Conservation (phyloP, 2,329 filamentous ascomycete species). For the Talaromyces sp. region DNA sequence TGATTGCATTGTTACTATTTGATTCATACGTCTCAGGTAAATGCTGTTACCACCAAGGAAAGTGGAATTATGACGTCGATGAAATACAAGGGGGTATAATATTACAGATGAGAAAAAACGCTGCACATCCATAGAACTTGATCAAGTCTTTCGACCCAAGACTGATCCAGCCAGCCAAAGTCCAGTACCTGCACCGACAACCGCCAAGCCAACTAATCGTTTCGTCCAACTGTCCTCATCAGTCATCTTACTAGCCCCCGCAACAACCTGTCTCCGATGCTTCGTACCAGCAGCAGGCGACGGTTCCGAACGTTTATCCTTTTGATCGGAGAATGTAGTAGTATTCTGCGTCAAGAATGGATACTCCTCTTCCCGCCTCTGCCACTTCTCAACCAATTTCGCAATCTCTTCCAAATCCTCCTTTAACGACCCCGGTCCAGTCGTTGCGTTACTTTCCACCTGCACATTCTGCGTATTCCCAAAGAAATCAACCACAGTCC, state of each 20-base stretch:
- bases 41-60: neutral
- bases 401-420: slow-evolving; percentile 76
- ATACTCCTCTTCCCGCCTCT: slow-evolving; percentile 35
- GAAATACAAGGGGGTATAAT: neutral
- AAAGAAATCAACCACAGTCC: slow-evolving; percentile 93
- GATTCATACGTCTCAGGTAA: neutral
- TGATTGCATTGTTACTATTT: neutral
- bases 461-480: slow-evolving; percentile 98
- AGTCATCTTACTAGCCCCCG: slow-evolving; percentile 55
- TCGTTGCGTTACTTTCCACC: slow-evolving; percentile 62
- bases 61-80: neutral
- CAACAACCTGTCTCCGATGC: slow-evolving; percentile 24
- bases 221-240: slow-evolving; percentile 65
- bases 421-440: slow-evolving; percentile 52
- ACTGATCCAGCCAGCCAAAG: slow-evolving; percentile 37
- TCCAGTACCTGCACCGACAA: slow-evolving; percentile 35
- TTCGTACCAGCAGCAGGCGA: slow-evolving; percentile 31
- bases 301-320: neutral
- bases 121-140: neutral
- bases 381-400: slow-evolving; percentile 54
- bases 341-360: slow-evolving; percentile 21
- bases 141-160: slow-evolving; percentile 24
- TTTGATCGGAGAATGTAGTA: slow-evolving; percentile 13
- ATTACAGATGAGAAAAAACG: slow-evolving; percentile 2
- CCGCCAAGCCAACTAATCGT: slow-evolving; percentile 34